These are phyloP conservation scores for Penicillium malachiteum DNA, from an alignment of 495 filamentous ascomycete species.

Conservation along the genomic window DNA sequence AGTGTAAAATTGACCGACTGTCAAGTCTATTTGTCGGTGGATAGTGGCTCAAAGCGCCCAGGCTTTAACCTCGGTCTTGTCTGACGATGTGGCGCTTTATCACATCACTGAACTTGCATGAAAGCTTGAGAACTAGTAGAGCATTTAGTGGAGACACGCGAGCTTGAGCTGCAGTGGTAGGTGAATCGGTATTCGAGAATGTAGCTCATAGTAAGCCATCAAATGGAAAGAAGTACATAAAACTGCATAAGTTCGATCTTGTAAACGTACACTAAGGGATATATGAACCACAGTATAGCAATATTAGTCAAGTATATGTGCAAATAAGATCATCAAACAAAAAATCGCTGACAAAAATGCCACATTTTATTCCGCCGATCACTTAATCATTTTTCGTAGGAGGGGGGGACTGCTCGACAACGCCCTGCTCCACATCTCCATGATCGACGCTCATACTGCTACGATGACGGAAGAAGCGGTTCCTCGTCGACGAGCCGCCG, in stretches of 20 bases:
- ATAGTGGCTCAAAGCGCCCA: background rate
- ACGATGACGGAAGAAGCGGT: constrained; percentile 41
- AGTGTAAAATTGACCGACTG: background rate
- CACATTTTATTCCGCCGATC: background rate
- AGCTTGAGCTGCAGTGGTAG: too few species aligned
- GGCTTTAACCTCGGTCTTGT: background rate
- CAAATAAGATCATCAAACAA: background rate
- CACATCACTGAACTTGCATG: background rate
- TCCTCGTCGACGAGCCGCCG: constrained; percentile 30
- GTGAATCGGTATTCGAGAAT: too few species aligned
- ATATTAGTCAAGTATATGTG: background rate
- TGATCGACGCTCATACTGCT: constrained; percentile 25
- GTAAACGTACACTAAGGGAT: background rate
- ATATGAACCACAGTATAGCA: background rate
- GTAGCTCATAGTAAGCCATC: too few species aligned
- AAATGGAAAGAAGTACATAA: too few species aligned
- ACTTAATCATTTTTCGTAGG: background rate
- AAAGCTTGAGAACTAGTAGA: too few species aligned
- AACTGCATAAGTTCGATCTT: too few species aligned
- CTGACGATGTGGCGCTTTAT: background rate
- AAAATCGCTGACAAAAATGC: background rate
- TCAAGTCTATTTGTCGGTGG: background rate
- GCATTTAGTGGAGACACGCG: too few species aligned
- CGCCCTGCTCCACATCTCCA: constrained; percentile 36
- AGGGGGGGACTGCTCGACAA: constrained; percentile 4